Evolutionary conservation across 148 eudicot species (phyloP).

Genomic region (Suaeda aralocaspica): DNA sequence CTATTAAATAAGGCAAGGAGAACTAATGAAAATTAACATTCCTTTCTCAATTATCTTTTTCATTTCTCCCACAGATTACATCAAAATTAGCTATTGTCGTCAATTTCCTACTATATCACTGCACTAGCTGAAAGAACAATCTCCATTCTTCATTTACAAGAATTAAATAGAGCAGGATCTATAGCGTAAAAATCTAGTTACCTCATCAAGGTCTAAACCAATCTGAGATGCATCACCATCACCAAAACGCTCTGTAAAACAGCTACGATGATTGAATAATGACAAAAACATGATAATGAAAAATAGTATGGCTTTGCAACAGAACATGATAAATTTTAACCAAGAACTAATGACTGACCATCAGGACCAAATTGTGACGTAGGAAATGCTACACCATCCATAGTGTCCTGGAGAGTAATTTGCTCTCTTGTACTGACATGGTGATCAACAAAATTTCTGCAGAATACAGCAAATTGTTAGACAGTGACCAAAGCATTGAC

Average conservation of each 20-base stretch:
- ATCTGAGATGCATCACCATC: slow-evolving; percentile 82
- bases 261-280: slow-evolving; percentile 12
- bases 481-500: neutral
- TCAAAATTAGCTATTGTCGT: no score
- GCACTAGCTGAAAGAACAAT: no score
- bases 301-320: neutral
- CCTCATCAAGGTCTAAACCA: slow-evolving; percentile 92
- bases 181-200: slow-evolving; percentile 29
- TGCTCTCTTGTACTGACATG: slow-evolving; percentile 96
- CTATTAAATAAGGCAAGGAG: no score
- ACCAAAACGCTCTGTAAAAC: slow-evolving; percentile 83
- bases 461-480: slow-evolving; percentile 10
- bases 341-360: slow-evolving; percentile 51
- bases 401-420: slow-evolving; percentile 85
- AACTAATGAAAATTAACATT: no score
- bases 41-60: no score
- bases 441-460: slow-evolving; percentile 90
- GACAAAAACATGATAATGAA: slow-evolving; percentile 3
- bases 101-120: no score
- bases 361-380: slow-evolving; percentile 86
- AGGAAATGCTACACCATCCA: slow-evolving; percentile 76
- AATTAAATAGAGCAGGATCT: no score
- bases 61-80: no score
- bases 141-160: no score
- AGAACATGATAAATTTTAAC: neutral